Evolutionary conservation across 2,329 filamentous ascomycete genomes (phyloP).

Genomic region (Gaeumannomyces tritici): DNA sequence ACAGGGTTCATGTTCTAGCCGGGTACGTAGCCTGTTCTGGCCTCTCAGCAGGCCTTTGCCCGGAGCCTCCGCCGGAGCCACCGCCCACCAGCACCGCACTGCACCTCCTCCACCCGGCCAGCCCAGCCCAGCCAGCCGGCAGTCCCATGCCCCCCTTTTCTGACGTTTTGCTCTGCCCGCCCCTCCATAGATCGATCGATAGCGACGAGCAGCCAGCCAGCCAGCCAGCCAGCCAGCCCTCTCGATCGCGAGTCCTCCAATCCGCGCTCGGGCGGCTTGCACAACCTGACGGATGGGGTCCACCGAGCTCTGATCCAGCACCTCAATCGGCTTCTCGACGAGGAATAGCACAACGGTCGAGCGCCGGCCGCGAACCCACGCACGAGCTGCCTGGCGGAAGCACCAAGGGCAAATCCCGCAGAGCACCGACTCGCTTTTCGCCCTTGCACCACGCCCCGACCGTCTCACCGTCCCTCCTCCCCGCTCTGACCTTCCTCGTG

Average conservation of each 20-base stretch:
- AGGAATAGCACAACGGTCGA: not conserved
- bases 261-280: not conserved
- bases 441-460: not conserved
- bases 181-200: not conserved
- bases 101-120: not conserved
- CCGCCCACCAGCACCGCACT: not conserved
- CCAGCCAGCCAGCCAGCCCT: no score
- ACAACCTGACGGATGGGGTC: not conserved
- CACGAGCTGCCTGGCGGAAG: not conserved
- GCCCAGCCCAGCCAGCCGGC: not conserved
- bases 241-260: not conserved
- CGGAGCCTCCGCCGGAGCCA: not conserved
- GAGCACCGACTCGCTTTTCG: not conserved
- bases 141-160: not conserved
- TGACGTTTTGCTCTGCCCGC: not conserved
- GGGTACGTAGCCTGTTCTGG: not conserved
- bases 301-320: not conserved
- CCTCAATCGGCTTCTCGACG: not conserved
- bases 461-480: not conserved
- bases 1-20: not conserved
- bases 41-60: no score
- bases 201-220: not conserved
- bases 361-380: not conserved
- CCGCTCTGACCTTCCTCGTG: not conserved
- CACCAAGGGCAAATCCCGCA: not conserved